These are phyloP conservation scores for Venturia oleaginea DNA, from an alignment of 2,329 filamentous ascomycete species.

Conservation along the genomic window DNA sequence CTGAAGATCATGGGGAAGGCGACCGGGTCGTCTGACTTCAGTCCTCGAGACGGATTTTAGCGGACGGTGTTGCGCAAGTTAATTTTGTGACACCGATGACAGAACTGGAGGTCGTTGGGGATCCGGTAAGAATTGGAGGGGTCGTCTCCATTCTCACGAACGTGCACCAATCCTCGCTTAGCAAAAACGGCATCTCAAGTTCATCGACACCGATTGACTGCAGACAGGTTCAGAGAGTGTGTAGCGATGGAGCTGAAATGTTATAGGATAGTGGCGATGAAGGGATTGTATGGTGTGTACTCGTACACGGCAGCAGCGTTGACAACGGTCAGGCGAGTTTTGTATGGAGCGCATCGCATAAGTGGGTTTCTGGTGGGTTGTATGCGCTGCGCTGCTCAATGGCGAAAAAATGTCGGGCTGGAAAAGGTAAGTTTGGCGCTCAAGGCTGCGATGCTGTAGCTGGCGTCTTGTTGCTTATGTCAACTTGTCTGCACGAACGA, in stretches of 20 bases:
- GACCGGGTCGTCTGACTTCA: not conserved
- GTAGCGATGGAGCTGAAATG: not conserved
- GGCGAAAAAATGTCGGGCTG: not conserved
- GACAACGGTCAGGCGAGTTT: not conserved
- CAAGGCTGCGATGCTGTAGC: not conserved
- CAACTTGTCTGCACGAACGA: not conserved
- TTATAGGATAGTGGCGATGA: not conserved
- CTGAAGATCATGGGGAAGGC: not conserved
- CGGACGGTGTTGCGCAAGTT: not conserved
- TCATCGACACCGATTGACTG: not conserved
- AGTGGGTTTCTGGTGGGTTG: not conserved
- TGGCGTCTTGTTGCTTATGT: not conserved
- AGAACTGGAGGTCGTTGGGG: not conserved
- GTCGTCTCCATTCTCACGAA: not conserved
- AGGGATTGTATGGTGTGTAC: not conserved
- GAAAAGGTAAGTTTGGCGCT: not conserved
- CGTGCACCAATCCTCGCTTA: not conserved
- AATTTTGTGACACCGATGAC: not conserved
- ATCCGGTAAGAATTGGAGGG: not conserved
- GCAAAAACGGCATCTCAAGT: not conserved
- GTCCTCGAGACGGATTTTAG: not conserved
- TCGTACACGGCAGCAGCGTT: not conserved
- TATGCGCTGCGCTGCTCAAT: not conserved
- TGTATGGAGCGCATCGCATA: not conserved
- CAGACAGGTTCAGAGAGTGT: not conserved